Evolutionary conservation across 768 basidiomycete genomes (phyloP).

Genomic region (Suillus weaverae): DNA sequence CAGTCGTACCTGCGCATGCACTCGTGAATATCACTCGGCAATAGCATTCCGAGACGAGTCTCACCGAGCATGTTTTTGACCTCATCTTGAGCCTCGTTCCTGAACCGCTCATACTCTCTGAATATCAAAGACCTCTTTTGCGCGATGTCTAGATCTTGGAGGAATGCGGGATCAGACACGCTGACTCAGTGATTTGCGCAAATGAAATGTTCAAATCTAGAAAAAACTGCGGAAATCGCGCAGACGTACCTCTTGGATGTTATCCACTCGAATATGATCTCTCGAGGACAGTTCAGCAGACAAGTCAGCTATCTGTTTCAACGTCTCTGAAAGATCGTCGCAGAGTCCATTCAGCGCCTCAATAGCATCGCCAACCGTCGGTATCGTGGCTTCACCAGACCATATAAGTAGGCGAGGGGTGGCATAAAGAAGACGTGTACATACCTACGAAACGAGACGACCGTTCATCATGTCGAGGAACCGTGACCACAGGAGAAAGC

Average conservation of each 20-base stretch:
- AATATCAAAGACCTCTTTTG: slow-evolving; percentile 70
- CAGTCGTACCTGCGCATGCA: slow-evolving; percentile 53
- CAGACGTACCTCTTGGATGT: slow-evolving; percentile 63
- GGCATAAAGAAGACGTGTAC: slow-evolving; percentile 17
- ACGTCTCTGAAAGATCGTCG: slow-evolving; percentile 55
- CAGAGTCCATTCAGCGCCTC: slow-evolving; percentile 64
- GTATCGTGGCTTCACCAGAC: slow-evolving; percentile 57
- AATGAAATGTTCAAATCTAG: slow-evolving; percentile 3
- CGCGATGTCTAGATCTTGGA: slow-evolving; percentile 64
- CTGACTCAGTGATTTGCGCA: slow-evolving; percentile 48
- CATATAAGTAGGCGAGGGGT: neutral
- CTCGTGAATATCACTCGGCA: neutral
- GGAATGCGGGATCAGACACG: slow-evolving; percentile 51
- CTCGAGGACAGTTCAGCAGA: slow-evolving; percentile 70
- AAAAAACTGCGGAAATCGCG: neutral
- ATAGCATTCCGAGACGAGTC: slow-evolving; percentile 20
- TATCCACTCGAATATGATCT: slow-evolving; percentile 69
- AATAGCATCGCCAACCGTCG: slow-evolving; percentile 73
- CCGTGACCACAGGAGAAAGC: slow-evolving; percentile 64
- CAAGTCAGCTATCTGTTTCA: slow-evolving; percentile 69
- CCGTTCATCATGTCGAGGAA: slow-evolving; percentile 58
- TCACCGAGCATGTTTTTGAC: slow-evolving; percentile 59
- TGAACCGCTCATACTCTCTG: slow-evolving; percentile 56
- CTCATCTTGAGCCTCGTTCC: slow-evolving; percentile 39
- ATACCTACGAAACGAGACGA: slow-evolving; percentile 57